Conservation (phyloP, 768 basidiomycete genomes). For the Lentinula edodes region DNA sequence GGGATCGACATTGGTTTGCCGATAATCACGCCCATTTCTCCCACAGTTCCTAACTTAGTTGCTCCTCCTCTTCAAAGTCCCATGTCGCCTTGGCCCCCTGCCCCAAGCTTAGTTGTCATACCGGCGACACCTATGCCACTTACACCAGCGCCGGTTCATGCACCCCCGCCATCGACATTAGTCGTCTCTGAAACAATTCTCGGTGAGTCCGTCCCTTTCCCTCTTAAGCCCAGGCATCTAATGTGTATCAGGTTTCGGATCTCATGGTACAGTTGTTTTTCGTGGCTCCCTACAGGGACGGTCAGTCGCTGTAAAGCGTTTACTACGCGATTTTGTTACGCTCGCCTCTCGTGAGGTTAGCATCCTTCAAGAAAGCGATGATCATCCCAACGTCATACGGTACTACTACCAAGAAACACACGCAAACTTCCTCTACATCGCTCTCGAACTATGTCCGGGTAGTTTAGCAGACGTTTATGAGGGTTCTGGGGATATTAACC, state of each 20-base stretch:
- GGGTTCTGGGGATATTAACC: conserved; percentile 34
- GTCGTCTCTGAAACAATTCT: conserved; percentile 70
- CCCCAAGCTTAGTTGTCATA: not conserved
- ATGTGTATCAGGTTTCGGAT: conserved; percentile 72
- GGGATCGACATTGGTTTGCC: not conserved
- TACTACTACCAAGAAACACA: conserved; percentile 97
- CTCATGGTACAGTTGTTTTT: conserved; percentile 94
- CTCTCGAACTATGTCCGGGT: conserved; percentile 90
- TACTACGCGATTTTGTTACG: conserved; percentile 92
- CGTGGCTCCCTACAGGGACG: conserved; percentile 94
- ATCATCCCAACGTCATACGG: conserved; percentile 97
- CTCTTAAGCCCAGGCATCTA: conserved; percentile 5
- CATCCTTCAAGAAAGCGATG: conserved; percentile 93
- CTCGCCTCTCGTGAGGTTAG: conserved; percentile 91
- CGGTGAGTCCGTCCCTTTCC: conserved; percentile 39
- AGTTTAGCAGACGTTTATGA: conserved; percentile 87
- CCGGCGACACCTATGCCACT: not conserved
- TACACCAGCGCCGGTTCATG: not conserved
- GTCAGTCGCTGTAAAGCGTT: conserved; percentile 96
- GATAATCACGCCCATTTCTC: not conserved
- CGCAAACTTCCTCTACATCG: conserved; percentile 94
- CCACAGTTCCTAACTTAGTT: not conserved
- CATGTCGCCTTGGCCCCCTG: not conserved
- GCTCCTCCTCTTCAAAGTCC: not conserved
- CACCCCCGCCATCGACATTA: conserved; percentile 22